Evolutionary conservation across 441 rosid genomes (phyloP), one percentile per base, ranked within the genome.

Genomic region (Gossypium schwendimanii): DNA sequence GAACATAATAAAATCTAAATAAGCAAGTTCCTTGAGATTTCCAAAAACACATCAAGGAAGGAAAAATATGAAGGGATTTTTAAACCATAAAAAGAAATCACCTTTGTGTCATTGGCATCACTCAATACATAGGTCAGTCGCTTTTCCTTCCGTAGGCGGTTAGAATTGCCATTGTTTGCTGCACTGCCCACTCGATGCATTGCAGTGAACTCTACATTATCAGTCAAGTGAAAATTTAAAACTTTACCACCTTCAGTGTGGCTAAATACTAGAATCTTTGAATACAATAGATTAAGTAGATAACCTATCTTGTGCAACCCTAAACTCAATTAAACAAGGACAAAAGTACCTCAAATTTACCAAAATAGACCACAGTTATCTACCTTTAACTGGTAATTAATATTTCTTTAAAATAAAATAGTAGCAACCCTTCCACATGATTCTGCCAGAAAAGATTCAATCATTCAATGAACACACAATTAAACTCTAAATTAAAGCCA

Each of bases 101-200:
- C 99, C 97, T 96, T 87, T 18, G 87, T 50, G 76, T 89, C 89
- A 77, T 96, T 88, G 10, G 93, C 85, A 79, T 91, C 93, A 75
- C 71, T 93, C 80, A 96, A 77, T 14, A 96, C 94, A 81, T 93
- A 96, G 0, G 99, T 90, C 76, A 96, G 86, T 84, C 94, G 87
- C 83, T 93, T 96, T 88, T 96, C 98, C 81, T 96, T 96, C 62
- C 97, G 98, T 33, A 88, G 86, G 41, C 98, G 99, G 77, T 81
- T 88, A 81, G 98, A 93, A 83, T 87, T 87, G 70, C 82, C 70
- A 26, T 88, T 90, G 86, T 95, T 96, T 77, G 98, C 98, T 3
- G 98, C 88, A 88, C 99, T 96, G 78, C 94, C 99, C 80, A 96
- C 98, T 3, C 99, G 97, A 89, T 96, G 99, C 99, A 96, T 96